Evolutionary conservation across 345 rosid species (phyloP), one percentile per base, ranked within the genome.

Genomic region (Eucalyptus regnans): DNA sequence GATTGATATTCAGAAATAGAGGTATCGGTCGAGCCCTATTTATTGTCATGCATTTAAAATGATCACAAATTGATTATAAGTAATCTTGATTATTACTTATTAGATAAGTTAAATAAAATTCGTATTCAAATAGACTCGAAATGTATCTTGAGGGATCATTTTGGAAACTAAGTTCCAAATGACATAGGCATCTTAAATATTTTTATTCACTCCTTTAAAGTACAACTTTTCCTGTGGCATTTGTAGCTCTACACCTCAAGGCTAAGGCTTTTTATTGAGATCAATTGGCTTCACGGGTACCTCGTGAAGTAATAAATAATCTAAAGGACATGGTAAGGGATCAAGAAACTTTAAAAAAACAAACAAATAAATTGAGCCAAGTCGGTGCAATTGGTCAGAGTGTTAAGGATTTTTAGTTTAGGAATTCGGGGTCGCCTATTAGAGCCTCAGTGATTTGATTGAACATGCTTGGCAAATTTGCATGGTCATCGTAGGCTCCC

Each of bases 41-140:
- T 23, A 56, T 56, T 9, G 12, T 23, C 62, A 56, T 9, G 62
- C 12, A 2, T 56, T 56, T 22, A 56, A 56, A 56, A 9, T 66
- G 22, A 66, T 31, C 22, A 31, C 79, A 8, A 8, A 15, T 16
- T 66, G 12, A 66, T 2, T 7, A 64, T 33, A 33, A 68, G 44
- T 68, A 68, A 31, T 0, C 80, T 68, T 3, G 12, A 9, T 33
- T 16, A 33, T 68, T 33, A 7, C 58, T 52, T 7, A 18, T 52
- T 18, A 31, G 23, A 8, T 68, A 37, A 33, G 37, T 64, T 64
- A 13, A 68, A 33, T 8, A 68, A 33, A 31, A 41, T 68, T 17
- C 2, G 37, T 8, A 31, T 17, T 5, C 23, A 33, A 27, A 1
- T 27, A 2, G 15, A 60, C 31, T 25, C 7, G 2, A 5, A 1